phyloP scores from a whole-genome alignment of 768 basidiomycete genomes.

The Mycena chlorophos region DNA sequence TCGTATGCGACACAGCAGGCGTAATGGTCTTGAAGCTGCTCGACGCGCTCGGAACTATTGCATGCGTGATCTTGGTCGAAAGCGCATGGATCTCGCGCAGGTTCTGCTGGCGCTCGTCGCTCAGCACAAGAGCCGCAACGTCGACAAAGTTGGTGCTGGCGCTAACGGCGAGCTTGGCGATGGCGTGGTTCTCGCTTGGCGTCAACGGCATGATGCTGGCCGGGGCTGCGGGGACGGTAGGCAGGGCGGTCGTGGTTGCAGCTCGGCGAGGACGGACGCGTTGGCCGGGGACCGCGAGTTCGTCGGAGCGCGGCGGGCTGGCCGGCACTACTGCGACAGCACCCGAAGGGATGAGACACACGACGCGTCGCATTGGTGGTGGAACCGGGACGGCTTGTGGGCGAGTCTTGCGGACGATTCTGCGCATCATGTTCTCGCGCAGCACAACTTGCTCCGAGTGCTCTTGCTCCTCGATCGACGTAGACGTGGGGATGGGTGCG shows the following conservation, averaged over 20 bases:
- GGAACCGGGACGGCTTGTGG: background rate
- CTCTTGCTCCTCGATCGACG: background rate
- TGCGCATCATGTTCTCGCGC: background rate
- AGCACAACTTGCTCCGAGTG: background rate
- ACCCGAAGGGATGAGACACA: background rate
- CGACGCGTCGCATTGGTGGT: background rate
- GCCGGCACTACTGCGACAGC: background rate
- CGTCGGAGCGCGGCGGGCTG: background rate
- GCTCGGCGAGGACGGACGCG: background rate
- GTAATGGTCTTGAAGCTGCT: background rate
- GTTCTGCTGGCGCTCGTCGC: background rate
- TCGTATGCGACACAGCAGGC: background rate
- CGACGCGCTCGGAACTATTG: background rate
- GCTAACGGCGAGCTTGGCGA: background rate
- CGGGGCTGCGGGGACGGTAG: background rate
- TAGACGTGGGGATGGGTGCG: background rate
- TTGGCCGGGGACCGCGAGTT: background rate
- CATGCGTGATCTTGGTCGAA: background rate
- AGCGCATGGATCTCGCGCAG: background rate
- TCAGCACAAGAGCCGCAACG: too few relatives aligned
- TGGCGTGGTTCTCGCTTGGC: background rate
- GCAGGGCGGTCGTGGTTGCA: background rate
- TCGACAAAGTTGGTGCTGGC: background rate
- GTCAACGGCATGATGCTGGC: background rate
- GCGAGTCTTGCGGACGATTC: background rate